phyloP scores from a whole-genome alignment of 2,329 filamentous ascomycete species.

The Pseudogymnoascus sp. region DNA sequence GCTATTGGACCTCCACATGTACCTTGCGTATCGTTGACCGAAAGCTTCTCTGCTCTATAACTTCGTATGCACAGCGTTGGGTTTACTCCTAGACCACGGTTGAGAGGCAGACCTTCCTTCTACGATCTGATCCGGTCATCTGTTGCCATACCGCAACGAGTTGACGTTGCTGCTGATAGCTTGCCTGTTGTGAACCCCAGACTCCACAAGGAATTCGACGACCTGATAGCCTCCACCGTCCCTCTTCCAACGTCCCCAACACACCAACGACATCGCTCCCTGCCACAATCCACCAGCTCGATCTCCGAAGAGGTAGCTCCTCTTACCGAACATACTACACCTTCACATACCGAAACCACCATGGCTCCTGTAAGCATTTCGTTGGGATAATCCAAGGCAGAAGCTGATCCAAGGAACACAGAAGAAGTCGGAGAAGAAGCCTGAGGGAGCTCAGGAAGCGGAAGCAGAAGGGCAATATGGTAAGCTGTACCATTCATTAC shows the following conservation, averaged over 20 bases:
- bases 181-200: slow-evolving; percentile 26
- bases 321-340: slow-evolving; percentile 10
- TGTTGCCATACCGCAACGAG: slow-evolving; percentile 20
- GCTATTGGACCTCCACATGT: not conserved
- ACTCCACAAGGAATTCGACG: slow-evolving; percentile 19
- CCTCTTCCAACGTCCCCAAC: slow-evolving; percentile 28
- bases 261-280: slow-evolving; percentile 9
- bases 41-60: slow-evolving; percentile 1
- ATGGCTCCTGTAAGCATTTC: slow-evolving; percentile 30
- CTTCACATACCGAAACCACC: slow-evolving; percentile 23
- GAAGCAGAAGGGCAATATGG: slow-evolving; percentile 50
- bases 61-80: slow-evolving; percentile 9
- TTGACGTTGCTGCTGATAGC: slow-evolving; percentile 36
- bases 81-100: slow-evolving; percentile 38
- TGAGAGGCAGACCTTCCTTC: slow-evolving; percentile 54
- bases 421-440: slow-evolving; percentile 25
- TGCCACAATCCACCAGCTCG: slow-evolving; percentile 28
- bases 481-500: slow-evolving; percentile 26
- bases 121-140: slow-evolving; percentile 49
- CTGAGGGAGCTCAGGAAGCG: slow-evolving; percentile 35
- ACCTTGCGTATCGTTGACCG: not conserved
- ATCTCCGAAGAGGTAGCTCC: slow-evolving; percentile 15
- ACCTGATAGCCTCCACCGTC: slow-evolving; percentile 23
- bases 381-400: not conserved
- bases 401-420: not conserved